Evolutionary conservation across 805 yeast species (phyloP), one percentile per base, ranked within the genome.

Genomic region (Yamadazyma philogaea): DNA sequence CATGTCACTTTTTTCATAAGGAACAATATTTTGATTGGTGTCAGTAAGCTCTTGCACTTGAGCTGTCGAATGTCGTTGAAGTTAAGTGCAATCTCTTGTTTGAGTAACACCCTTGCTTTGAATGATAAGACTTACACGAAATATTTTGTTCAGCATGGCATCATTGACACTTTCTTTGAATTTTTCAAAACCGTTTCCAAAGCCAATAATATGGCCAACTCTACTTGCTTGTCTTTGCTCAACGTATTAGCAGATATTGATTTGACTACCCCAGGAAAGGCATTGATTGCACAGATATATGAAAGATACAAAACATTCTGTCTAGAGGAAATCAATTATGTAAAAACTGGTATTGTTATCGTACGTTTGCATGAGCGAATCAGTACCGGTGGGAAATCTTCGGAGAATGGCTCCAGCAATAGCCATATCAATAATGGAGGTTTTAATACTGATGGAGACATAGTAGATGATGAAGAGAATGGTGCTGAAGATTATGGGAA

Each of bases 191-290:
- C 66, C 11, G 75, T 78, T 7, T 66, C 73, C 6, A 61, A 68
- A 22, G 61, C 63, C 30, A 80, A 85, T 56, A 84, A 82, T 55
- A 63, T 89, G 45, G 74, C 84, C 2, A 84, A 80, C 54, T 88
- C 96, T 0, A 76, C 90, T 5, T 76, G 91, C 48, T 67, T 88
- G 35, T 89, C 85, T 56, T 67, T 90, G 17, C 64, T 82, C 26
- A 84, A 78, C 51, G 67, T 72, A 16, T 30, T 49, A n/a, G 28
- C 55, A 63, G 30, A 47, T 53, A 37, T 59, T 60, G 44, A 64
- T 54, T 34, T 37, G 31, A 43, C 43, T 22, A 48, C 37, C 17
- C 16, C 46, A 3, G 20, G 24, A 2, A 58, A 56, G 33, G 34
- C 49, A 10, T 50, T 70, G 37, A 68, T 65, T 5, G 52, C 45